Percentiles rank a stretch among this genome's conserved stretches.
phyloP scores from a whole-genome alignment of 208 protist genomes.

The Acanthamoeba triangularis region DNA sequence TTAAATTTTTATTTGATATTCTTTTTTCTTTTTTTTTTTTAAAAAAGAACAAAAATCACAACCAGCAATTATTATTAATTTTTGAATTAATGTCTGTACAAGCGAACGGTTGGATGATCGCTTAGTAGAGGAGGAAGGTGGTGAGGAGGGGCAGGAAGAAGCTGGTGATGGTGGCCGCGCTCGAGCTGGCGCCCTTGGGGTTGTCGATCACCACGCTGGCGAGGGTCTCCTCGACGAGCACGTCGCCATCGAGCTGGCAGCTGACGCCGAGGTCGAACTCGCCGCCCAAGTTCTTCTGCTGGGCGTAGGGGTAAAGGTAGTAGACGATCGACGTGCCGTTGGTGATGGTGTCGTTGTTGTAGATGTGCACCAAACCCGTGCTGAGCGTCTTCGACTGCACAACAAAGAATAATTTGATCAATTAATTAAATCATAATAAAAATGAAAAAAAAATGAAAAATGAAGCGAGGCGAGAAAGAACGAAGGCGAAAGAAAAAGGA shows the following conservation, averaged over 20 bases:
- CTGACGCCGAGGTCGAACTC: not conserved
- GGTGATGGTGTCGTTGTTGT: not conserved
- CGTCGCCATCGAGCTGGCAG: not conserved
- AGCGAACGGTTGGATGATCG: too few species aligned
- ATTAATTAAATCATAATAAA: not conserved
- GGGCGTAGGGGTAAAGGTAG: not conserved
- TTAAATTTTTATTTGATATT: too few species aligned
- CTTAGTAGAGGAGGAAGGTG: not conserved
- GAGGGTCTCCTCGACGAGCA: not conserved
- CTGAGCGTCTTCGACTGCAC: not conserved
- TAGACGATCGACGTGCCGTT: not conserved
- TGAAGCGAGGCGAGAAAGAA: not conserved
- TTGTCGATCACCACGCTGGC: not conserved
- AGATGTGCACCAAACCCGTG: not conserved
- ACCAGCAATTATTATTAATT: too few species aligned
- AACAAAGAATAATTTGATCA: not conserved
- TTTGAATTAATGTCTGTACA: too few species aligned
- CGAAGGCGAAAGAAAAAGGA: not conserved
- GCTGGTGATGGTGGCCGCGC: not conserved
- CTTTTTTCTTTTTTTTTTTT: too few species aligned
- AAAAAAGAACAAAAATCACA: too few species aligned
- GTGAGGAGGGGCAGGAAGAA: not conserved
- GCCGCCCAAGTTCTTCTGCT: not conserved
- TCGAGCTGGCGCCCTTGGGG: not conserved
- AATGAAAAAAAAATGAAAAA: not conserved